These are phyloP conservation scores for Penicillium sp. DNA, from an alignment of 2,329 filamentous ascomycete species.

Conservation along the genomic window DNA sequence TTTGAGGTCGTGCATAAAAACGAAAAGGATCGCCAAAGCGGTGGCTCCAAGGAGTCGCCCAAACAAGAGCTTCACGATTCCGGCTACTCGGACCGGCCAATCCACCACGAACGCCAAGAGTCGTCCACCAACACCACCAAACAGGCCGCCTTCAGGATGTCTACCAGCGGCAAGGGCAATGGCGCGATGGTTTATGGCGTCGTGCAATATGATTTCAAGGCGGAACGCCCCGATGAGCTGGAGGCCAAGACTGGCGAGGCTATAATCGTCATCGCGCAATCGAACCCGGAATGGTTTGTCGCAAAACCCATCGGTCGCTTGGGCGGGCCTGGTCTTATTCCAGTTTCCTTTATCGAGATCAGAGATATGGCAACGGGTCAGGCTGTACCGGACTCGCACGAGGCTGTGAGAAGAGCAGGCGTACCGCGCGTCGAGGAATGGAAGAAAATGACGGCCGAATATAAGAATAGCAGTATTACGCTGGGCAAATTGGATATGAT, in stretches of 20 bases:
- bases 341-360: conserved; percentile 94
- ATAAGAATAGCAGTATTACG: conserved; percentile 98
- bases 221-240: conserved; percentile 90
- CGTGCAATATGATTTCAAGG: conserved; percentile 94
- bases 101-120: conserved; percentile 28
- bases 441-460: conserved; percentile 99
- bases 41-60: conserved; percentile 57
- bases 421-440: conserved; percentile 96
- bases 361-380: conserved; percentile 86
- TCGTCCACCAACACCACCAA: conserved; percentile 29
- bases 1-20: conserved; percentile 92
- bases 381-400: conserved; percentile 74
- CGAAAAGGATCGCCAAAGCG: conserved; percentile 87
- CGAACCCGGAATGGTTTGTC: conserved; percentile 98
- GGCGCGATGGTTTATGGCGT: conserved; percentile 95
- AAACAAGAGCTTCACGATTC: conserved; percentile 76
- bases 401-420: conserved; percentile 80
- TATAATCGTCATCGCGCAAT: conserved; percentile 97
- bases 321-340: conserved; percentile 92
- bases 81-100: conserved; percentile 68
- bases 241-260: conserved; percentile 93
- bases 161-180: conserved; percentile 48
- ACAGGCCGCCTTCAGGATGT: conserved; percentile 37
- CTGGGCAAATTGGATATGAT: conserved; percentile 75
- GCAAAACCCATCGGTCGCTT: conserved; percentile 97